Evolutionary conservation across 2,329 filamentous ascomycete species (phyloP).

Genomic region (Pyrenophora tritici-repentis): DNA sequence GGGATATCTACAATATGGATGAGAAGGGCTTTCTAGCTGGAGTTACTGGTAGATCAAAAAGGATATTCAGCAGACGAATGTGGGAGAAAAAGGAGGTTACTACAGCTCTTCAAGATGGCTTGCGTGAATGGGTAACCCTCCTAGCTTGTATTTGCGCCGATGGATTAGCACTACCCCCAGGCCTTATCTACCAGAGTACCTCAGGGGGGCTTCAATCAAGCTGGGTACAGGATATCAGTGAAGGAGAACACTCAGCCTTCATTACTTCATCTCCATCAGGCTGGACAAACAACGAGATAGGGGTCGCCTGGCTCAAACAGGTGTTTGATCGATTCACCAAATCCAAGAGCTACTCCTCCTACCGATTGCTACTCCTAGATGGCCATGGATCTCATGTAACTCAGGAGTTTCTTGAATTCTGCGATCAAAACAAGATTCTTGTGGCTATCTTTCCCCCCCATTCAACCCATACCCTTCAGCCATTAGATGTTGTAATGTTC

Average conservation of each 20-base stretch:
- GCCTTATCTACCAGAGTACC: too few relatives aligned
- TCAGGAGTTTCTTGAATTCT: not conserved
- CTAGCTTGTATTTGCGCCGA: too few relatives aligned
- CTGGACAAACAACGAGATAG: not conserved
- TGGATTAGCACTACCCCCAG: too few relatives aligned
- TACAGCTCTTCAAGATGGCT: too few relatives aligned
- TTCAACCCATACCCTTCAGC: not conserved
- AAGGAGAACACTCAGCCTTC: not conserved
- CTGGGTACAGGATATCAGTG: constrained; percentile 4
- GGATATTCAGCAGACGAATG: too few relatives aligned
- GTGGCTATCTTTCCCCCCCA: not conserved
- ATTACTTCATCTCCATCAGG: not conserved
- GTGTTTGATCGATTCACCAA: not conserved
- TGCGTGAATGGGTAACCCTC: too few relatives aligned
- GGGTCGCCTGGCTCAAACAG: not conserved
- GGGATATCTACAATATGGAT: not conserved
- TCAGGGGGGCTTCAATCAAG: constrained; percentile 3
- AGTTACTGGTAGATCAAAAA: too few relatives aligned
- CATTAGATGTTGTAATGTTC: not conserved
- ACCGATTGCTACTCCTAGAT: not conserved
- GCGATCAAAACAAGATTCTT: not conserved
- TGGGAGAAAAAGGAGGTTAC: not conserved
- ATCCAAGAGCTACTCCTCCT: not conserved
- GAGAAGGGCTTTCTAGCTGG: not conserved
- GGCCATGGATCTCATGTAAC: not conserved